Evolutionary conservation across 2,329 filamentous ascomycete genomes (phyloP), one percentile per base, ranked within the genome.

Genomic region (Lasiodiplodia hormozganensis): DNA sequence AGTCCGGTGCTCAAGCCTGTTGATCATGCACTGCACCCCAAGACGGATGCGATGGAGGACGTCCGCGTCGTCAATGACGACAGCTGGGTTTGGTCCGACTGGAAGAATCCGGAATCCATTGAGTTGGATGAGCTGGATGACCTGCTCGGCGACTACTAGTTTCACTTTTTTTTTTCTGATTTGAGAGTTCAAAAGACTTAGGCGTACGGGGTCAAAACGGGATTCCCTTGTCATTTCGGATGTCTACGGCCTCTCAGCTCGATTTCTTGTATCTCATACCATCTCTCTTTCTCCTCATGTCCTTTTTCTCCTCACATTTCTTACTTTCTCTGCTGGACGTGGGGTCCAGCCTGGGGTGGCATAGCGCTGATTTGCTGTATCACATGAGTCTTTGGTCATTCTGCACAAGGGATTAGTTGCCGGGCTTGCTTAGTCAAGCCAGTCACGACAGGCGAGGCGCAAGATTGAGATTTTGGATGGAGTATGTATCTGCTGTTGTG

Each of bases 91-190:
- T 75, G 73, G 73, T 72, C 72, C 31, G 86, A 88, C 69, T 79
- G 88, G 75, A 85, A 86, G 77, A 93, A 90, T 77, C 94, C 94
- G 1, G 96, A 98, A 82, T 92, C 89, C 72, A 90, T 98, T 73
- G 94, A 96, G 78, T 88, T 98, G 60, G 93, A 97, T 57, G 96
- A 99, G 84, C 89, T 98, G 28, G 95, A 98, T 76, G 89, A 92
- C 74, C 87, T 97, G 78, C 88, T 97, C 75, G 90, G 92, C 76
- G 90, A 88, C 73, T 93, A 89, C 79, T 93, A 82, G 40, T 21
- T 21, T 11, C 34, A 43, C n/a, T 14, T 34, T 10, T 54, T 40
- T 57, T 47, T 49, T 36, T 14, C 10, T 36, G 21, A 7, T 51
- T 23, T 51, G 52, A 56, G 38, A 54, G 14, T 25, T n/a, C 25